Base-by-base conservation (phyloP, 176 grass and related monocot species). In the Hordeum vulgare region DNA sequence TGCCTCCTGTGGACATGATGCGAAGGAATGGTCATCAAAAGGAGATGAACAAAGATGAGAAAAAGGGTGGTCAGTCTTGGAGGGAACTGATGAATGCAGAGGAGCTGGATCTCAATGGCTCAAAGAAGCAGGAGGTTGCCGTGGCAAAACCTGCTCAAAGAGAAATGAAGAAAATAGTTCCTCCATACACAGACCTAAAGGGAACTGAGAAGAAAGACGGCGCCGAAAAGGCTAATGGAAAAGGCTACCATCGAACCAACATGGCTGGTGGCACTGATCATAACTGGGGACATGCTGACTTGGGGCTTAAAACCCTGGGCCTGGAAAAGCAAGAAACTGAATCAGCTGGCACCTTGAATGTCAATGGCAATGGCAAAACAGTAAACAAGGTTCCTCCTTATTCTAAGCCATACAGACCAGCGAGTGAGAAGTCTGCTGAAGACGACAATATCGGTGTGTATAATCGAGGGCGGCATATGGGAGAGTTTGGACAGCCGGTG, bases 361-460 rank as follows among this genome's bases (percentile, higher is more conserved):
- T 82, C 51, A 56, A 54, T 54, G 51, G 51, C 51, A 54, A 56
- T 56, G 51, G 51, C 60, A 87, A 93, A 84, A 18, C 82, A 86
- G 57, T 64, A 44, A 90, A 89, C 67, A 93, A 79, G 77, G 80
- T 47, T 90, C 89, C 92, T 86, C 88, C 89, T 26, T 93, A 93
- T 84, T 91, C 91, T 80, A 93, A 96, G 61, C 83, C 84, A 15
- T 75, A 85, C 77, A 83, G 70, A 81, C 59, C 60, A 62, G 49
- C 2, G 21, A 42, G 58, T 13, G 80, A 72, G 29, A 89, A 84
- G 37, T 47, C n/a, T 61, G 69, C 77, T 80, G 85, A 94, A 84
- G 91, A 91, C 59, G 81, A 71, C 39, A 34, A 21, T 39, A 68
- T 57, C 54, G 37, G 26, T 59, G 53, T 77, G 49, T 45, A 78